Evolutionary conservation across 352 stramenopile species (phyloP), one percentile per base, ranked within the genome.

Genomic region (Pythium rhizo-oryzae): DNA sequence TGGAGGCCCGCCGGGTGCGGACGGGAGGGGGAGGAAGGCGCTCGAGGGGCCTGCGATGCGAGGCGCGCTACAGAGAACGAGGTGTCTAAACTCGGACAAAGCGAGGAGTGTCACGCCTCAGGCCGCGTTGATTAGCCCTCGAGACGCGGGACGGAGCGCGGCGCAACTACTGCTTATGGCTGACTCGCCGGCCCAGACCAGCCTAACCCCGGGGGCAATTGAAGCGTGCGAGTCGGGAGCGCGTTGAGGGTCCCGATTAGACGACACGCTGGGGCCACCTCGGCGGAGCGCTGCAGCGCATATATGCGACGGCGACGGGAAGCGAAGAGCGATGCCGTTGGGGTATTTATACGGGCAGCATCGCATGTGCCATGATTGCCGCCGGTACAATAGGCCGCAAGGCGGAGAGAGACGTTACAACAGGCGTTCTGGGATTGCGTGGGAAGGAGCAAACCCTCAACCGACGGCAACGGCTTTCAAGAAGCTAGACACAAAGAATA

Each of bases 401-500:
- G 28, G 28, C 28, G 6, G 28, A 33, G 16, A 37, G 23, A 54
- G 54, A 50, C 33, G 35, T 49, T 49, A 60, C 33, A 8, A 4
- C 2, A 23, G 28, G 9, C n/a, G 8, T 18, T 24, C 4, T 9
- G 53, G n/a, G 15, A 43, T 9, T 1, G 8, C 13, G 2, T 68
- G 62, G 52, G 60, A 67, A 19, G 5, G 21, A 46, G 57, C 41
- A n/a, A 47, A 41, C n/a, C 9, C 9, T n/a, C 39, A 64, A 62
- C 56, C 41, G 63, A 59, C 58, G 8, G 33, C 59, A 65, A 65
- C 59, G 16, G 59, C 28, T 47, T 41, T 25, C 33, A 58, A 15
- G 25, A n/a, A 11, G 37, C 24, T 33, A 28, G 23, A 19, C 18
- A 37, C 55, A 51, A 53, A 62, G 28, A 60, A 65, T 65, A 65